These are phyloP conservation scores for Globisporangium perplexum DNA, from an alignment of 352 stramenopile species.

Conservation along the genomic window DNA sequence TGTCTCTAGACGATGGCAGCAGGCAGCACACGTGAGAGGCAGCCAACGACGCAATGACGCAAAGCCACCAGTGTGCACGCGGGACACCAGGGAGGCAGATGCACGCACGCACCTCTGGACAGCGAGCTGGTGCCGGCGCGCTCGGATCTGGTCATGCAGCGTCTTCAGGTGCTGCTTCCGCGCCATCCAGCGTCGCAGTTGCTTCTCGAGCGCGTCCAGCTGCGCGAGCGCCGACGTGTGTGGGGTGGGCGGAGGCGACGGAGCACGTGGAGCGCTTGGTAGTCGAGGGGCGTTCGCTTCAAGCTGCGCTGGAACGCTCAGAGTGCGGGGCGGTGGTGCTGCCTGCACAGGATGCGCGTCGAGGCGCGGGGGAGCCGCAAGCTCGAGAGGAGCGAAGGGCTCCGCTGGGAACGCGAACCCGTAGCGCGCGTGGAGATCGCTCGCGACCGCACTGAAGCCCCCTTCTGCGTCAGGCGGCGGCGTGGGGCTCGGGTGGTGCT, in stretches of 20 bases:
- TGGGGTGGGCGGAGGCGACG: not conserved
- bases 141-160: slow-evolving; percentile 6
- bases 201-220: slow-evolving; percentile 10
- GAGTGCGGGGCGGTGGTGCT: too few relatives aligned
- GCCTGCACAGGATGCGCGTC: not conserved
- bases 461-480: not conserved
- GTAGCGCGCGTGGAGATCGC: slow-evolving; percentile 7
- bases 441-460: not conserved
- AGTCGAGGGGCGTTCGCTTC: not conserved
- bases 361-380: not conserved
- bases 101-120: slow-evolving; percentile 1
- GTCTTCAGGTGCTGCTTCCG: slow-evolving; percentile 6
- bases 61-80: too few relatives aligned
- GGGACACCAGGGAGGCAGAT: too few relatives aligned
- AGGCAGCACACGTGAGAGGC: too few relatives aligned
- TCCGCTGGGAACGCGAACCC: slow-evolving; percentile 9
- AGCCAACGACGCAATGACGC: not conserved
- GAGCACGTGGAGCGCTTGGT: not conserved
- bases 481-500: not conserved
- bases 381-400: slow-evolving; percentile 5
- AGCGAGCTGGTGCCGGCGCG: not conserved
- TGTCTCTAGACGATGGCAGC: not conserved
- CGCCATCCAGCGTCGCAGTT: slow-evolving; percentile 6
- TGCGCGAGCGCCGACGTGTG: not conserved
- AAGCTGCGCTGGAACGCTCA: not conserved